Conservation (phyloP, 768 basidiomycete genomes). For the Macrolepiota fuliginosa region DNA sequence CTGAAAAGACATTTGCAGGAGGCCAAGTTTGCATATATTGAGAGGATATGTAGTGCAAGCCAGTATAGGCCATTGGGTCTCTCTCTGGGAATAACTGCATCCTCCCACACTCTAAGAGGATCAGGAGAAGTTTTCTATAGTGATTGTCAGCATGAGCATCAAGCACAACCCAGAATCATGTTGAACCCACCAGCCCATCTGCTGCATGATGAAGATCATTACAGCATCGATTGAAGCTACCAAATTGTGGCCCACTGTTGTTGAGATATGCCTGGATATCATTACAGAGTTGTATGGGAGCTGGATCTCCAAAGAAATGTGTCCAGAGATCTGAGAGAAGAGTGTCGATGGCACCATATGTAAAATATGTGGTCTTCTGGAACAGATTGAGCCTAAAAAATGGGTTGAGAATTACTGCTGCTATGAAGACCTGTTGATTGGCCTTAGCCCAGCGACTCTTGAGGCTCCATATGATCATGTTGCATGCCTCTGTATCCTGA, state of each 20-base stretch:
- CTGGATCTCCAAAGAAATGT: neutral
- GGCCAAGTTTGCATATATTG: neutral
- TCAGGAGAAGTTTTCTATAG: neutral
- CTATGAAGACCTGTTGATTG: slow-evolving; percentile 17
- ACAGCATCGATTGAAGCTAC: too few species aligned
- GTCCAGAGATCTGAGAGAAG: neutral
- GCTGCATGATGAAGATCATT: too few species aligned
- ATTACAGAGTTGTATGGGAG: too few species aligned
- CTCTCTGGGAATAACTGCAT: neutral
- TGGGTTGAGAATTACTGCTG: slow-evolving; percentile 17
- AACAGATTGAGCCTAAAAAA: neutral
- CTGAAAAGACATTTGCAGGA: neutral
- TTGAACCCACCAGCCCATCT: neutral
- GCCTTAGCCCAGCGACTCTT: slow-evolving; percentile 17
- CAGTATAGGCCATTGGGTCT: neutral
- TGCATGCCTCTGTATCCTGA: slow-evolving; percentile 1
- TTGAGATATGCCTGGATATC: too few species aligned
- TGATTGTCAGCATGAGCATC: too few species aligned
- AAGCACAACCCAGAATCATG: neutral
- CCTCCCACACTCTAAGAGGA: neutral
- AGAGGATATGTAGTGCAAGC: neutral
- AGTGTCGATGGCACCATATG: neutral
- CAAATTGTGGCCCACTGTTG: too few species aligned
- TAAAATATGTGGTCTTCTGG: neutral
- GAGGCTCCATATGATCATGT: slow-evolving; percentile 14